Base-by-base conservation (phyloP, 345 rosid genomes). In the Aurinia saxatilis region DNA sequence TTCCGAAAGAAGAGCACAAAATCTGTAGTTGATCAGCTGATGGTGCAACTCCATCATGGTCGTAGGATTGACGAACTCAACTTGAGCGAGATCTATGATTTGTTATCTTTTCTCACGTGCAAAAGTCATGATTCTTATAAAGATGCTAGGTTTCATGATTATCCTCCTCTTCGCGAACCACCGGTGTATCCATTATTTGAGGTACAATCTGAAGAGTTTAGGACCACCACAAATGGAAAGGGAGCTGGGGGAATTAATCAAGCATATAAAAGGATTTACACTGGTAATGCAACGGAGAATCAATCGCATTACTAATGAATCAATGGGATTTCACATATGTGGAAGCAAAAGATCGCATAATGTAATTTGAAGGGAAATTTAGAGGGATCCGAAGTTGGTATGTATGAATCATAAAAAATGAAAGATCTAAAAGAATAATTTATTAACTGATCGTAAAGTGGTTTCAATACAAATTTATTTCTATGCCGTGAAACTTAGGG, bases 21-120 rank as follows among this genome's bases (percentile, higher is more conserved):
- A 16, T n/a, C 44, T 44, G 40, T 16, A 47, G 39, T 51, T 2
- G 48, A 68, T 31, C 60, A 68, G 1, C n/a, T 75, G 19, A 78
- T 71, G 77, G 17, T 13, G 33, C 62, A 74, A 17, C 3, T 60
- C 37, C 19, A 7, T 6, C 2, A 2, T n/a, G 47, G 29, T 12
- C 37, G 29, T 13, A 3, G 2, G 5, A 9, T 54, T 10, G 12
- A 0, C 13, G 57, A 62, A 46, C 50, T 62, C 34, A 19, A 2
- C 50, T 2, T 15, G 36, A 29, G 12, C 3, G 68, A 70, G 57
- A 29, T 48, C 12, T 13, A 54, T 38, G 3, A n/a, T 4, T 29
- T 70, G 50, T 2, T 70, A 10, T 55, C 33, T 63, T n/a, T 48
- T 46, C 25, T 8, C 46, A 33, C 55, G 14, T n/a, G 59, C 15